These are phyloP conservation scores for Fusarium multiceps DNA, from an alignment of 2,329 filamentous ascomycete genomes.

Conservation along the genomic window DNA sequence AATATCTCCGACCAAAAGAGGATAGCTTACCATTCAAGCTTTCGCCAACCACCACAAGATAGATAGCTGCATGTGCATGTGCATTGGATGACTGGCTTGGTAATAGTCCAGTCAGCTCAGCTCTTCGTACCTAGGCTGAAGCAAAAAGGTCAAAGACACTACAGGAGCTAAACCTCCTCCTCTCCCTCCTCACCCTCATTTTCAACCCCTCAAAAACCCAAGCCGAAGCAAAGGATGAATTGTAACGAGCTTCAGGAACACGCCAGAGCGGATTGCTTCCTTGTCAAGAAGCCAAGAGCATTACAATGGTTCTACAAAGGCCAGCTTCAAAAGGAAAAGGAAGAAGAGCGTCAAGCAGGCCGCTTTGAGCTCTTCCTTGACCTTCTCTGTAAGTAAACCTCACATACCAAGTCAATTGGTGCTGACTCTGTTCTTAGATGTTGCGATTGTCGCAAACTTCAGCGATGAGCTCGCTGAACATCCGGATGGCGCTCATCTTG, in stretches of 20 bases:
- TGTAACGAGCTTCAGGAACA: constrained; percentile 53
- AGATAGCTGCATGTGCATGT: constrained; percentile 14
- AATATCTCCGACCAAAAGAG: not conserved
- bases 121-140: constrained; percentile 23
- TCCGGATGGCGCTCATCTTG: constrained; percentile 56
- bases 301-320: constrained; percentile 60
- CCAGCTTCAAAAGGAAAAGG: constrained; percentile 54
- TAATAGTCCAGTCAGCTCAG: constrained; percentile 44
- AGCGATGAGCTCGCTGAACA: constrained; percentile 60
- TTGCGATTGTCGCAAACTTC: constrained; percentile 63
- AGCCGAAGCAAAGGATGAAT: constrained; percentile 46
- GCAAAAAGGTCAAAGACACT: constrained; percentile 5
- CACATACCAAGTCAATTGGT: not conserved
- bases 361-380: constrained; percentile 64
- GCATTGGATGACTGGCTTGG: constrained; percentile 22
- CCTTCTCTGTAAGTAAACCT: constrained; percentile 53
- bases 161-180: constrained; percentile 3
- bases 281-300: constrained; percentile 53
- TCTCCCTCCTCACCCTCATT: not conserved
- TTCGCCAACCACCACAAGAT: constrained; percentile 7
- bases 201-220: not conserved
- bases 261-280: constrained; percentile 48
- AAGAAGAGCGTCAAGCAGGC: constrained; percentile 58
- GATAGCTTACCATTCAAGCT: not conserved
- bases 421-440: constrained; percentile 44